Evolutionary conservation across 257 asterid genomes (phyloP).

Genomic region (Leonotis leonurus): DNA sequence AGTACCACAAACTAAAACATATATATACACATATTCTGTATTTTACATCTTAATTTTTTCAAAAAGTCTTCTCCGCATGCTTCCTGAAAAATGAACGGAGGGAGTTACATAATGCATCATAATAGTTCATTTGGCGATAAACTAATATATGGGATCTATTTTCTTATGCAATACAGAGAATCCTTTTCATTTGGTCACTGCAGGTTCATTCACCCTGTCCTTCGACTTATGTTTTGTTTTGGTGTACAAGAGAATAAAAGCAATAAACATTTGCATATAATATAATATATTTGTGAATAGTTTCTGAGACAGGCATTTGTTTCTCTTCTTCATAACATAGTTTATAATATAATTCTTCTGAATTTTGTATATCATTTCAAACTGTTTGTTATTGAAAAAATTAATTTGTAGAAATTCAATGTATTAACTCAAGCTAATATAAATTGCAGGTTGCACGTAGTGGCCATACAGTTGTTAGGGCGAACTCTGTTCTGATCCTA

Average conservation of each 20-base stretch:
- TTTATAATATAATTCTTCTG: too few relatives aligned
- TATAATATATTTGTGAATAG: background rate
- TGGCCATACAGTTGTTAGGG: conserved; percentile 90
- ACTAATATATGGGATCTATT: too few relatives aligned
- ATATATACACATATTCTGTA: too few relatives aligned
- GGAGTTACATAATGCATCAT: background rate
- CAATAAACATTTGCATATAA: too few relatives aligned
- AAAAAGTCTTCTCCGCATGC: background rate
- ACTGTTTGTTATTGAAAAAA: background rate
- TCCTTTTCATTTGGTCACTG: background rate
- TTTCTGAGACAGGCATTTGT: background rate
- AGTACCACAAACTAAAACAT: background rate
- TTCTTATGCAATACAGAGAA: background rate
- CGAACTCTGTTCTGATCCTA: conserved; percentile 68
- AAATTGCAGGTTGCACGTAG: conserved; percentile 76
- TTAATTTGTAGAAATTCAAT: background rate
- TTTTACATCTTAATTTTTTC: background rate
- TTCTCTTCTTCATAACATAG: too few relatives aligned
- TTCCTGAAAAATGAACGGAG: background rate
- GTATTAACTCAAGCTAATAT: conserved; percentile 19
- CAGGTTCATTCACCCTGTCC: background rate
- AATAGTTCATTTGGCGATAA: background rate
- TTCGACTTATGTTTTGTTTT: too few relatives aligned
- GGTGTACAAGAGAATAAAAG: too few relatives aligned
- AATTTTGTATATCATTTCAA: background rate